These are phyloP conservation scores for Hsuehochloa calcarea DNA, from an alignment of 176 grass and related monocot species.

Conservation along the genomic window DNA sequence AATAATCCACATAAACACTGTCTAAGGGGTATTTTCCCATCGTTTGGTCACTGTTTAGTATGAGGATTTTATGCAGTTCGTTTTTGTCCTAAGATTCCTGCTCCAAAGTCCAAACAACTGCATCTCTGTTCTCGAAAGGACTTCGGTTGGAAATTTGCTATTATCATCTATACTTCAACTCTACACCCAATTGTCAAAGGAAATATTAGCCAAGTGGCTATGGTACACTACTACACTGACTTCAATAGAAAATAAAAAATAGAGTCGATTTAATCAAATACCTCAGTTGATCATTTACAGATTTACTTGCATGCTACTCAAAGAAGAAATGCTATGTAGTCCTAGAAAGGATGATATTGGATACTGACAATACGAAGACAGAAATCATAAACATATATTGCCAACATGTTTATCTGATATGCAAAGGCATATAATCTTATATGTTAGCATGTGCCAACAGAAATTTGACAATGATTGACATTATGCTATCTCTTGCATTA, in stretches of 20 bases:
- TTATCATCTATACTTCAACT: conserved; percentile 1
- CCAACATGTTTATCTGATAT: background rate
- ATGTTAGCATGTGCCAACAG: background rate
- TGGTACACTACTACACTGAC: background rate
- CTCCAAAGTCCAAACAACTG: background rate
- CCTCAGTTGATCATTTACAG: background rate
- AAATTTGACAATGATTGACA: conserved; percentile 9
- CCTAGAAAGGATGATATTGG: background rate
- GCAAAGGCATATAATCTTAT: background rate
- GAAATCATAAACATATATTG: conserved; percentile 10
- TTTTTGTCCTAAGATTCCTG: conserved; percentile 16
- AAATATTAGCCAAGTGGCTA: background rate
- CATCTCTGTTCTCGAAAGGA: background rate
- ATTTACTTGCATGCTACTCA: background rate
- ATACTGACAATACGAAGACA: background rate
- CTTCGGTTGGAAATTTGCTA: background rate
- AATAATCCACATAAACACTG: background rate
- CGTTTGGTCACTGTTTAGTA: background rate
- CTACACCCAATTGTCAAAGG: background rate
- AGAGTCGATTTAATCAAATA: background rate
- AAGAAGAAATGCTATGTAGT: background rate
- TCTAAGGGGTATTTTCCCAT: background rate
- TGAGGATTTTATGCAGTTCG: background rate
- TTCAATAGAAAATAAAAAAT: background rate
- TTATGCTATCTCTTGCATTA: background rate